These are phyloP conservation scores for Mycosarcoma maydis DNA, from an alignment of 1,284 basidiomycete genomes.

Conservation along the genomic window DNA sequence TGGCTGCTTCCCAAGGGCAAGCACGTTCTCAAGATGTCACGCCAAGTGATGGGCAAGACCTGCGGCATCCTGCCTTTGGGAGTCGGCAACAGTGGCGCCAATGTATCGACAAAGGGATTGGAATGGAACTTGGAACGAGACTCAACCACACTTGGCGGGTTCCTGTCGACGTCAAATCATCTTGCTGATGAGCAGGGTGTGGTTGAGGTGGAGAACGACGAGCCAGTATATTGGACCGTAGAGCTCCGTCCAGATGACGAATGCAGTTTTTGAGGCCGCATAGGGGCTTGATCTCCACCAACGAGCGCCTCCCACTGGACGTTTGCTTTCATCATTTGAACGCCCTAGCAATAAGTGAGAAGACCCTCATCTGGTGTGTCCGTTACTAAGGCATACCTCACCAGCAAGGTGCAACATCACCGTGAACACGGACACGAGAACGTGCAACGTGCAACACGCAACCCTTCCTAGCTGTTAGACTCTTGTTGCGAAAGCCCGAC, in stretches of 20 bases:
- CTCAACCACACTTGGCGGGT: conserved; percentile 56
- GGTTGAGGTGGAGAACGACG: conserved; percentile 80
- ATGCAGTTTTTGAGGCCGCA: conserved; percentile 7
- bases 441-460: too few relatives aligned
- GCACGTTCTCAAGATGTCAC: conserved; percentile 80
- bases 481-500: too few relatives aligned
- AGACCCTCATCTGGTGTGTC: too few relatives aligned
- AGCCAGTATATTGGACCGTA: conserved; percentile 87
- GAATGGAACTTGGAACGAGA: conserved; percentile 79
- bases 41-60: conserved; percentile 79
- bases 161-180: conserved; percentile 90
- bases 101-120: conserved; percentile 82
- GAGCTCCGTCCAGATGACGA: conserved; percentile 69
- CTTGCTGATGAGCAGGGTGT: conserved; percentile 69
- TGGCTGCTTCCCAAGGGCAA: conserved; percentile 85
- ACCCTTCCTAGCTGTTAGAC: too few relatives aligned
- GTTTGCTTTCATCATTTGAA: too few relatives aligned
- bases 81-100: conserved; percentile 71
- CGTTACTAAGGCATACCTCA: too few relatives aligned
- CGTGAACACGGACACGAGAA: too few relatives aligned
- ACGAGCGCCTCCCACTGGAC: too few relatives aligned
- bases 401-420: too few relatives aligned
- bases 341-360: too few relatives aligned
- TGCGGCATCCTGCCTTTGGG: conserved; percentile 94
- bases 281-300: neutral